phyloP scores from a whole-genome alignment of 345 rosid genomes.

The Hevea brasiliensis region DNA sequence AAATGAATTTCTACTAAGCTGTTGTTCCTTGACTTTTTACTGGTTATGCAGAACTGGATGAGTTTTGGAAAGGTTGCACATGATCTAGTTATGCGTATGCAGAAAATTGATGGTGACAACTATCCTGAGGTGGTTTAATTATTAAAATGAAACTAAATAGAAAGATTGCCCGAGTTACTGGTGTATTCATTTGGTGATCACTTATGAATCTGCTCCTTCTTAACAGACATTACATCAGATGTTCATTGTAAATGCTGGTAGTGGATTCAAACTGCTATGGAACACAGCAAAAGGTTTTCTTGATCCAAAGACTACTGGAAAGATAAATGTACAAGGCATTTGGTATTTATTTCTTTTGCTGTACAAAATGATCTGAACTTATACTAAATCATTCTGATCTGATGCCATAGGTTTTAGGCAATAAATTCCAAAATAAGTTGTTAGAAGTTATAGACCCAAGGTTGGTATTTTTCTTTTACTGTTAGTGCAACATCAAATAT shows the following conservation, averaged over 20 bases:
- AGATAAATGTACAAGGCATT: conserved; percentile 64
- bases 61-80: conserved; percentile 89
- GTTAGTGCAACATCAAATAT: not conserved
- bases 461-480: conserved; percentile 39
- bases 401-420: conserved; percentile 71
- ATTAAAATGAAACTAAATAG: not conserved
- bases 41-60: conserved; percentile 71
- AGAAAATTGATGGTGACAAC: conserved; percentile 96
- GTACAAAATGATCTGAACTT: conserved; percentile 20
- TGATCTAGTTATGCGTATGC: conserved; percentile 89
- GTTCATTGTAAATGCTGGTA: conserved; percentile 89
- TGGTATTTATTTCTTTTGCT: not conserved
- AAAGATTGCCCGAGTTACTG: not conserved
- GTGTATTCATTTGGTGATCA: conserved; percentile 10
- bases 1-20: not conserved
- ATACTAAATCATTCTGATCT: conserved; percentile 26
- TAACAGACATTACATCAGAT: conserved; percentile 86
- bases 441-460: conserved; percentile 79
- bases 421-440: conserved; percentile 65
- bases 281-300: conserved; percentile 83
- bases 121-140: conserved; percentile 80
- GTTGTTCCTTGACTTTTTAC: conserved; percentile 12
- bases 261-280: conserved; percentile 84
- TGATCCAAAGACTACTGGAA: conserved; percentile 86
- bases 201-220: conserved; percentile 22